A percentile compares a stretch with the other conserved stretches of the same genome.
phyloP scores from a whole-genome alignment of 768 basidiomycete genomes.

The Podaxis mareebaensis region DNA sequence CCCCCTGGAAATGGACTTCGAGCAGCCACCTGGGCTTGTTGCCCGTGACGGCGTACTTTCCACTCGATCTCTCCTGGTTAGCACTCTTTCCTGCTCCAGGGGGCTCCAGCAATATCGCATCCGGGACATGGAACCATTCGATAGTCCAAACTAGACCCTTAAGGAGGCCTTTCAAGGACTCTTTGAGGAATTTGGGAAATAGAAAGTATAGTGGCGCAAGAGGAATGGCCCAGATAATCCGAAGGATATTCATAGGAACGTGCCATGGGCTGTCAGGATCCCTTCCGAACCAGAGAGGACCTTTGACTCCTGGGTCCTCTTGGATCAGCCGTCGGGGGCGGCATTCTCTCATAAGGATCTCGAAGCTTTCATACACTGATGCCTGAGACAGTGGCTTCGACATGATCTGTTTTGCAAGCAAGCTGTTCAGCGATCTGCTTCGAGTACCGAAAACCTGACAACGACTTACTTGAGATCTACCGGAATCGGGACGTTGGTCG shows the following conservation, averaged over 20 bases:
- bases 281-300: constrained; percentile 14
- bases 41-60: constrained; percentile 11
- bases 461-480: no score
- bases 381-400: neutral
- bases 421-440: no score
- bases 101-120: constrained; percentile 7
- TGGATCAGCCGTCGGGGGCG: constrained; percentile 4
- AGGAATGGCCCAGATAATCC: constrained; percentile 4
- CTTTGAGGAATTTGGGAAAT: neutral
- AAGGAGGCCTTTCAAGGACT: neutral
- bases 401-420: no score
- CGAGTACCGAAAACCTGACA: no score
- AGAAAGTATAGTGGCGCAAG: neutral
- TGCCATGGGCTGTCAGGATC: constrained; percentile 1
- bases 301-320: constrained; percentile 9
- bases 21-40: constrained; percentile 12
- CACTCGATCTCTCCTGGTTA: neutral
- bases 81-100: neutral
- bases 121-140: constrained; percentile 9
- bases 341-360: neutral
- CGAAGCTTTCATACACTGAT: neutral
- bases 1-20: constrained; percentile 3
- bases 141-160: constrained; percentile 5
- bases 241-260: constrained; percentile 3
- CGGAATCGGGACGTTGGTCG: no score